phyloP scores from a whole-genome alignment of 192 early-diverging fungal genomes.

The Obelidium mucronatum region DNA sequence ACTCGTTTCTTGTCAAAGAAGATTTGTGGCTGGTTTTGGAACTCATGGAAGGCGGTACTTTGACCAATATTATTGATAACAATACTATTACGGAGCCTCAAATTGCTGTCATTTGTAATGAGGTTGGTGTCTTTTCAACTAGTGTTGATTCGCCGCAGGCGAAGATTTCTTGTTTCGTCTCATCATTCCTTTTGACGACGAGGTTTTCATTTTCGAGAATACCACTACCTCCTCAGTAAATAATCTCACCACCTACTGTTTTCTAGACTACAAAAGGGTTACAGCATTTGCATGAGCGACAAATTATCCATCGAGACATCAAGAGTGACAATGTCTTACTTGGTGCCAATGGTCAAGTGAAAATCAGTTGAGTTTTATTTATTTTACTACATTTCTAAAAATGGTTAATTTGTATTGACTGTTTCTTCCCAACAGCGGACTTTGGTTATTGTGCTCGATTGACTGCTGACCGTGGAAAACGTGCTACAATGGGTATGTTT shows the following conservation, averaged over 20 bases:
- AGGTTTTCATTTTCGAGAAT: slow-evolving; percentile 12
- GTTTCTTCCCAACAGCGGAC: no score
- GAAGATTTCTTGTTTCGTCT: neutral
- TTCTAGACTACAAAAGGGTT: slow-evolving; percentile 72
- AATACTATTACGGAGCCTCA: slow-evolving; percentile 87
- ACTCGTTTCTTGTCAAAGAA: slow-evolving; percentile 85
- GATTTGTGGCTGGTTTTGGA: slow-evolving; percentile 99
- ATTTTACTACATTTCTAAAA: slow-evolving; percentile 33
- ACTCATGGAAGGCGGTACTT: slow-evolving; percentile 97
- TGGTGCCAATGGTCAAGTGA: slow-evolving; percentile 70
- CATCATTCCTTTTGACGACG: neutral
- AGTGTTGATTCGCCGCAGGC: slow-evolving; percentile 1
- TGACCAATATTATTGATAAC: slow-evolving; percentile 95
- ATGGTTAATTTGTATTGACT: no score
- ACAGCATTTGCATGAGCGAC: slow-evolving; percentile 72
- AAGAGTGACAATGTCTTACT: slow-evolving; percentile 89
- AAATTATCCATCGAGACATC: slow-evolving; percentile 88
- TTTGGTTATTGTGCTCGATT: slow-evolving; percentile 90
- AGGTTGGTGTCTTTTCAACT: slow-evolving; percentile 42
- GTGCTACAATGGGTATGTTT: slow-evolving; percentile 75
- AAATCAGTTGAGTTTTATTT: slow-evolving; percentile 54
- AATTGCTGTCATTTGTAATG: slow-evolving; percentile 80
- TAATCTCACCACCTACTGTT: slow-evolving; percentile 30
- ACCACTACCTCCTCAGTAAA: no score
- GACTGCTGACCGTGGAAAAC: slow-evolving; percentile 67